Conservation (phyloP, 2,329 filamentous ascomycete species). For the Penicillium sp. region DNA sequence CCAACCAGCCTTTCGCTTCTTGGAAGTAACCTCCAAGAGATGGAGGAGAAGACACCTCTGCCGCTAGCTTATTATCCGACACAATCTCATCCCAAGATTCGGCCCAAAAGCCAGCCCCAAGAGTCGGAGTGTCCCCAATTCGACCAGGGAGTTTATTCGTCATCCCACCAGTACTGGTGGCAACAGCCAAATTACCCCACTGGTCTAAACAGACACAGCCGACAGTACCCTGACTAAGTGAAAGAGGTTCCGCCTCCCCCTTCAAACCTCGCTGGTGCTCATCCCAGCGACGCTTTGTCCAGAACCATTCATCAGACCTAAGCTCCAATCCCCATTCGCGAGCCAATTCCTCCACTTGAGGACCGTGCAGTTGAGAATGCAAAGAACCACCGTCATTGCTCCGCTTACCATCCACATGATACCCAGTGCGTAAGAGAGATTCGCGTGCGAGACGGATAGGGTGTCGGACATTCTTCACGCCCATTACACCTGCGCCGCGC, state of each 20-base stretch:
- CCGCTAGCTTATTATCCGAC: neutral
- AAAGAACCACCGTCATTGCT: slow-evolving; percentile 36
- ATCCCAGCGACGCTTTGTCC: slow-evolving; percentile 75
- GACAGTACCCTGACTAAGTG: slow-evolving; percentile 78
- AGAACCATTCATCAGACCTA: slow-evolving; percentile 73
- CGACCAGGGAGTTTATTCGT: slow-evolving; percentile 87
- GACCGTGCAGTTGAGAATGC: slow-evolving; percentile 70
- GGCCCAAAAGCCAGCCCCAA: slow-evolving; percentile 87
- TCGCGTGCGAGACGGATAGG: slow-evolving; percentile 73
- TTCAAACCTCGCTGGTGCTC: slow-evolving; percentile 67
- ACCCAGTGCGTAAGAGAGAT: slow-evolving; percentile 58
- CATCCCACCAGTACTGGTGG: slow-evolving; percentile 71
- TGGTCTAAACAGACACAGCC: slow-evolving; percentile 79
- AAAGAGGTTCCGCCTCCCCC: slow-evolving; percentile 25
- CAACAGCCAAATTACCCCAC: slow-evolving; percentile 70
- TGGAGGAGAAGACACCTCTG: neutral
- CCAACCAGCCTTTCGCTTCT: slow-evolving; percentile 9
- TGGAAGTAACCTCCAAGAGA: neutral
- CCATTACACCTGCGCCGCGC: slow-evolving; percentile 74
- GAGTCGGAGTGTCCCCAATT: slow-evolving; percentile 80
- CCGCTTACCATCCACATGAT: slow-evolving; percentile 61
- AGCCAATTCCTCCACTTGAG: slow-evolving; percentile 69
- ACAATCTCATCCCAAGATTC: slow-evolving; percentile 67
- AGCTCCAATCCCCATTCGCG: slow-evolving; percentile 63
- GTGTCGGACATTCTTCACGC: slow-evolving; percentile 72